Evolutionary conservation across 306 rosid species (phyloP).

Genomic region (Pyrus bretschneideri): DNA sequence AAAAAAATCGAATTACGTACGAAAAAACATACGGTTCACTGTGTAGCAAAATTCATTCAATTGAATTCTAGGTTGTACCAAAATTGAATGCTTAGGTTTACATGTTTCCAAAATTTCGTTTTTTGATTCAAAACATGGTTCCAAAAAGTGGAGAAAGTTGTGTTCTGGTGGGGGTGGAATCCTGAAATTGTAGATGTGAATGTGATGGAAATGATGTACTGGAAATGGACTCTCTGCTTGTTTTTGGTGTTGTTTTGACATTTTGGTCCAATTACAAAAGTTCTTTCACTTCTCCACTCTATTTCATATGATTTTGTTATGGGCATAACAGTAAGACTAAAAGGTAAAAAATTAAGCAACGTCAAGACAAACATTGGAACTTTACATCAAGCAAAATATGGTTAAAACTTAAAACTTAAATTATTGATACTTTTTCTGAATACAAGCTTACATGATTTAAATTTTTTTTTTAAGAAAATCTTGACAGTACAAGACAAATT

Average conservation of each 20-base stretch:
- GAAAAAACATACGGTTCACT: background rate
- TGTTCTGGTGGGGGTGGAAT: background rate
- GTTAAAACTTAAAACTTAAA: background rate
- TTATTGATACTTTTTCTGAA: background rate
- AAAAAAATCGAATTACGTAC: background rate
- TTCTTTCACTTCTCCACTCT: background rate
- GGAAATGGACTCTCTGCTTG: background rate
- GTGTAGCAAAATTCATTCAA: background rate
- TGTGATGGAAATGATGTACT: background rate
- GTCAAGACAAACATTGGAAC: background rate
- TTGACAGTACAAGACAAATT: too few species aligned
- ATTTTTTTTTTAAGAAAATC: too few species aligned
- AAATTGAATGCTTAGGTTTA: constrained; percentile 1
- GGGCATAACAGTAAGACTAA: background rate
- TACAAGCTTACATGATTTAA: background rate
- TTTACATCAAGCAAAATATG: background rate
- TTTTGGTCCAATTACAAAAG: background rate
- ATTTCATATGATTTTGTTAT: background rate
- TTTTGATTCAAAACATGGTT: background rate
- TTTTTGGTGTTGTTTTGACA: background rate
- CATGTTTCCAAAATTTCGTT: background rate
- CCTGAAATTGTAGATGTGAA: background rate
- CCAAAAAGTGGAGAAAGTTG: background rate
- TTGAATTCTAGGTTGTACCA: background rate
- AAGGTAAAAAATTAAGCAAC: background rate